These are phyloP conservation scores for Ajuga reptans DNA, from an alignment of 305 asterid species.

Conservation along the genomic window DNA sequence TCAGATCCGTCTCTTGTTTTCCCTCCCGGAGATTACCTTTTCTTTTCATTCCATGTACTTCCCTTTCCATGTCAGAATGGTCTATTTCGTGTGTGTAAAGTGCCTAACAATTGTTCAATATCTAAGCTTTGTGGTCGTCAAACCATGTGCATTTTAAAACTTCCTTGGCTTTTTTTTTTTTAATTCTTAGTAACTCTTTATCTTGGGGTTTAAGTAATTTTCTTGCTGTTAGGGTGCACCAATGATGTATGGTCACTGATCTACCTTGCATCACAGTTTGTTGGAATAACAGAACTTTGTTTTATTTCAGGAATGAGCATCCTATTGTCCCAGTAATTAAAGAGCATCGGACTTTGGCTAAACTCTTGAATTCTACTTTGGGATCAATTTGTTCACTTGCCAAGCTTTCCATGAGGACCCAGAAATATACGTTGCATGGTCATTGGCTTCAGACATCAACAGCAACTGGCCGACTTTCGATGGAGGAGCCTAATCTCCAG, in stretches of 20 bases:
- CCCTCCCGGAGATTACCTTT: neutral
- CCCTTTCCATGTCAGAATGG: neutral
- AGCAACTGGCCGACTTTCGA: constrained; percentile 91
- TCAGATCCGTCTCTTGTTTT: neutral
- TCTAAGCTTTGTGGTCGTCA: no score
- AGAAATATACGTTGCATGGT: constrained; percentile 85
- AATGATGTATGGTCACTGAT: constrained; percentile 3
- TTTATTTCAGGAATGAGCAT: constrained; percentile 72
- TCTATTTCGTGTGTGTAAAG: neutral
- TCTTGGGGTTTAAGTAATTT: neutral
- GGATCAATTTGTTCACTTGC: constrained; percentile 90
- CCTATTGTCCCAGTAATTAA: constrained; percentile 78
- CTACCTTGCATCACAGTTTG: constrained; percentile 23
- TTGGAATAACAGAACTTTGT: constrained; percentile 19
- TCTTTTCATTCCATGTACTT: neutral
- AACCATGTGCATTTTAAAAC: no score
- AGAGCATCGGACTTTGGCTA: constrained; percentile 87
- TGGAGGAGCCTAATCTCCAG: constrained; percentile 99
- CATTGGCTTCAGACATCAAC: constrained; percentile 99
- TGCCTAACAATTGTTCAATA: neutral
- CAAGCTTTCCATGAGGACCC: constrained; percentile 72
- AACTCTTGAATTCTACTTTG: constrained; percentile 82
- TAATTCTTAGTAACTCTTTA: neutral
- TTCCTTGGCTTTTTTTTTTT: no score
- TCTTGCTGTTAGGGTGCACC: neutral